A percentile compares a stretch with the other conserved stretches of the same genome.
Evolutionary conservation across 1,284 basidiomycete species (phyloP).

Genomic region (Ustilago tritici): DNA sequence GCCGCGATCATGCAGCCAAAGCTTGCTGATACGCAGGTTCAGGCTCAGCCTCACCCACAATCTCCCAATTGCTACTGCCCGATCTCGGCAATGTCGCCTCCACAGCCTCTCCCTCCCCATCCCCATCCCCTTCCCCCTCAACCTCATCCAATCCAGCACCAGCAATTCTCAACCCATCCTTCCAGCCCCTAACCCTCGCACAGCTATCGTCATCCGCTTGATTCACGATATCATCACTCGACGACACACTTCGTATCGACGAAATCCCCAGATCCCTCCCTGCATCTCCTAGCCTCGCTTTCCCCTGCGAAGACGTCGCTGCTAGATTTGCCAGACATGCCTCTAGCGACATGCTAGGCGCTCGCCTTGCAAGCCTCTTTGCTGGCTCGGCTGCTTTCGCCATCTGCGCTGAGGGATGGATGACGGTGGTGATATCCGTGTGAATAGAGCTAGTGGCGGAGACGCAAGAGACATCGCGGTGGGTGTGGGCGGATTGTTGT

Average conservation of each 20-base stretch:
- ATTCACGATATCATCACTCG: conserved; percentile 37
- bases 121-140: conserved; percentile 1
- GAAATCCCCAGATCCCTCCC: conserved; percentile 43
- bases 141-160: conserved; percentile 34
- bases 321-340: conserved; percentile 46
- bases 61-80: conserved; percentile 51
- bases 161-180: conserved; percentile 49
- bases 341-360: conserved; percentile 50
- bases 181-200: conserved; percentile 46
- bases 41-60: conserved; percentile 36
- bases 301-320: conserved; percentile 36
- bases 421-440: conserved; percentile 49
- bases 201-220: conserved; percentile 20
- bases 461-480: conserved; percentile 45
- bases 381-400: conserved; percentile 16
- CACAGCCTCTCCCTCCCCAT: background rate
- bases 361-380: conserved; percentile 24
- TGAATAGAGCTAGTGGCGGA: conserved; percentile 44
- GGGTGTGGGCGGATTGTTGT: conserved; percentile 15
- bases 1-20: conserved; percentile 23
- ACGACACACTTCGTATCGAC: conserved; percentile 43
- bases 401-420: conserved; percentile 25
- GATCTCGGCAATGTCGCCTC: conserved; percentile 25
- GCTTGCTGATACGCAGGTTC: conserved; percentile 20
- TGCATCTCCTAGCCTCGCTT: conserved; percentile 33